These are phyloP conservation scores for Ophiostoma piceae DNA, from an alignment of 2,329 filamentous ascomycete species.

Conservation along the genomic window DNA sequence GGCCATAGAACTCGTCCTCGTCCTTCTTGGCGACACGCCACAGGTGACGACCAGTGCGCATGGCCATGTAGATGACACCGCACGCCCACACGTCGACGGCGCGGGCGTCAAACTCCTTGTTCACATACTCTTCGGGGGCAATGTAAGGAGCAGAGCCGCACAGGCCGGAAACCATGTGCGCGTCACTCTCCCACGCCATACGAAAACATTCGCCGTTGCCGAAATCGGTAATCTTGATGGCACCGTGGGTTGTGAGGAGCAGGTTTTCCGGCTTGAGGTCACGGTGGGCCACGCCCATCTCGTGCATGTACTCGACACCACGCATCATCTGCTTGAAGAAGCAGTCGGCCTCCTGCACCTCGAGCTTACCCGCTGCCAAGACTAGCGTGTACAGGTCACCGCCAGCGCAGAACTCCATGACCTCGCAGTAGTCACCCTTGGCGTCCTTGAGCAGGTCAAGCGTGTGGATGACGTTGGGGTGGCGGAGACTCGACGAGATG, in stretches of 20 bases:
- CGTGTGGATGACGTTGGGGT: constrained; percentile 97
- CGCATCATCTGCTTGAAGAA: constrained; percentile 99
- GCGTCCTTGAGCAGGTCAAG: constrained; percentile 91
- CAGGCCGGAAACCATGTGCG: constrained; percentile 95
- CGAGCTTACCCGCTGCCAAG: constrained; percentile 83
- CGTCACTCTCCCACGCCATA: constrained; percentile 98
- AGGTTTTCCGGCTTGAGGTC: constrained; percentile 97
- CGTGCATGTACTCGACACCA: constrained; percentile 97
- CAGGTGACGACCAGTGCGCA: constrained; percentile 90
- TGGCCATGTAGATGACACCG: constrained; percentile 99
- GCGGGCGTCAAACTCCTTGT: constrained; percentile 92
- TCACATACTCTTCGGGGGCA: constrained; percentile 90
- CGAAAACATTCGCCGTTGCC: constrained; percentile 98
- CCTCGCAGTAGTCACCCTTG: constrained; percentile 96
- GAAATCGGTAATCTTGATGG: constrained; percentile 96
- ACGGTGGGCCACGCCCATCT: constrained; percentile 97
- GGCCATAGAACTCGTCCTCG: constrained; percentile 94
- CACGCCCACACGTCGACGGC: constrained; percentile 99
- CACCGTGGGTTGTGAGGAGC: constrained; percentile 84
- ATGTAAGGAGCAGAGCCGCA: constrained; percentile 98
- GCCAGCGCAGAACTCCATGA: constrained; percentile 98
- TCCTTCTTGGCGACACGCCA: constrained; percentile 97
- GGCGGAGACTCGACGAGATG: constrained; percentile 92
- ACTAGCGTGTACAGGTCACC: constrained; percentile 94
- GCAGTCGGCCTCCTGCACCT: constrained; percentile 89